Evolutionary conservation across 108 stramenopile genomes (phyloP).

Genomic region (Nitzschia putrida): DNA sequence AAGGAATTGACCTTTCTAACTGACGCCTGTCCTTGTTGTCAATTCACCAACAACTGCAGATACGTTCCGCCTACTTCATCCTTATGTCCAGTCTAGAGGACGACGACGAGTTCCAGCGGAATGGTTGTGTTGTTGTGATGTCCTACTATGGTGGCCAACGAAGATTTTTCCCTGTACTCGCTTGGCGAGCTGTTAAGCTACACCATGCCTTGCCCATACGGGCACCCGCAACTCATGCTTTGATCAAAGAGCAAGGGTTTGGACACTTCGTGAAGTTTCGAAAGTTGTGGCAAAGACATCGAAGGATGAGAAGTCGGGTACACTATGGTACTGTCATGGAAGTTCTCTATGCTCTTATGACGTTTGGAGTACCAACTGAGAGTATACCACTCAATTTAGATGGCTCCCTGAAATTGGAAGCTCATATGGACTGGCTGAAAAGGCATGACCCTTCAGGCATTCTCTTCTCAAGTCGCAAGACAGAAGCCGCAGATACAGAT

Average conservation of each 20-base stretch:
- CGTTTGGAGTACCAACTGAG: slow-evolving; percentile 28
- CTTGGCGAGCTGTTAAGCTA: background rate
- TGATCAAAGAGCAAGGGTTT: background rate
- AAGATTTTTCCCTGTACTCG: background rate
- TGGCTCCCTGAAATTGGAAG: slow-evolving; percentile 8
- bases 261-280: background rate
- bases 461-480: background rate
- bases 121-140: slow-evolving; percentile 1
- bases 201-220: background rate
- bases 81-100: slow-evolving; percentile 12
- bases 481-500: background rate
- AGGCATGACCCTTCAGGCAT: background rate
- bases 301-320: slow-evolving; percentile 5
- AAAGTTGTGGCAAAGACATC: background rate
- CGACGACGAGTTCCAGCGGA: background rate
- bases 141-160: background rate
- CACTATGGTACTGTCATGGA: slow-evolving; percentile 31
- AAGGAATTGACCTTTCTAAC: background rate
- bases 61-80: background rate
- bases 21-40: too few species aligned
- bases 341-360: slow-evolving; percentile 21
- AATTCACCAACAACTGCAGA: background rate
- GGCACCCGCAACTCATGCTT: background rate
- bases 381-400: slow-evolving; percentile 15
- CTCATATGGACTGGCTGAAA: slow-evolving; percentile 25